These are phyloP conservation scores for Neonectria sp. DNA, from an alignment of 2,329 filamentous ascomycete genomes.

Conservation along the genomic window DNA sequence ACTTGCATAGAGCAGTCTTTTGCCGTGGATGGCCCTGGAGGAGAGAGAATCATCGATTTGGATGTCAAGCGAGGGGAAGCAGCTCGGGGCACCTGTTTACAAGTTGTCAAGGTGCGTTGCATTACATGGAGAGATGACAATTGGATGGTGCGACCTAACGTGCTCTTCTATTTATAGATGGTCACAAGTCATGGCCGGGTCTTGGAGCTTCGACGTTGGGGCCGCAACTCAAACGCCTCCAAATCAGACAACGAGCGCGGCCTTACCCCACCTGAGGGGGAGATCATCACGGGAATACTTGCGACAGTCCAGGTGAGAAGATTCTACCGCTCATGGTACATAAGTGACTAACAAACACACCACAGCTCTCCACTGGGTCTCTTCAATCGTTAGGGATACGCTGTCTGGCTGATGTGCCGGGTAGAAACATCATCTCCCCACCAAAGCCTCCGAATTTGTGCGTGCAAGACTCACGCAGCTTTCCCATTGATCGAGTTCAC, in stretches of 20 bases:
- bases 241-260: background rate
- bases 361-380: background rate
- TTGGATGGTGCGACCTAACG: background rate
- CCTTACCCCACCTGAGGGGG: background rate
- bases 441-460: background rate
- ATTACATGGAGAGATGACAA: background rate
- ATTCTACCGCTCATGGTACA: background rate
- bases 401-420: background rate
- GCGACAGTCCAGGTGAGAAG: conserved; percentile 1
- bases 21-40: conserved; percentile 16
- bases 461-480: background rate
- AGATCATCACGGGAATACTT: conserved; percentile 12
- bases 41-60: conserved; percentile 15
- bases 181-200: background rate
- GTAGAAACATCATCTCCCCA: background rate
- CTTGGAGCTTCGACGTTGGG: background rate
- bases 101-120: background rate
- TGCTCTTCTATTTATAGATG: background rate
- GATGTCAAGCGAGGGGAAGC: background rate
- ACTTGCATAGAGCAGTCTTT: conserved; percentile 16
- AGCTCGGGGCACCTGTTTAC: background rate
- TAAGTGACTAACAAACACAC: background rate
- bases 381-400: background rate
- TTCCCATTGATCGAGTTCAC: background rate
- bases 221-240: background rate